phyloP scores from a whole-genome alignment of 2,329 filamentous ascomycete species.

The Ophiostoma novo-ulmi region DNA sequence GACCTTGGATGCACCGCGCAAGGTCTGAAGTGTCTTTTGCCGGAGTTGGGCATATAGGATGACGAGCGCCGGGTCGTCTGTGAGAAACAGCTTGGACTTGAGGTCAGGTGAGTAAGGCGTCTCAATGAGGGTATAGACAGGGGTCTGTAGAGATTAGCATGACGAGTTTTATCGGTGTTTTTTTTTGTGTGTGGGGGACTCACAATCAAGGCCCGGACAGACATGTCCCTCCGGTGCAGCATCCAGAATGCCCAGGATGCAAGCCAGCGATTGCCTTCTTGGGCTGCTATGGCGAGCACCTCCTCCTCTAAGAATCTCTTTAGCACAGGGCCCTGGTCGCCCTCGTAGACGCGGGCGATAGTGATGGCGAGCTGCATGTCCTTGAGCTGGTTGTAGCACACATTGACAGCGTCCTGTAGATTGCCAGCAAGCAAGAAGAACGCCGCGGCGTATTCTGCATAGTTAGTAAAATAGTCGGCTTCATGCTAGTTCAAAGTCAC shows the following conservation, averaged over 20 bases:
- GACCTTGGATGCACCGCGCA: conserved; percentile 78
- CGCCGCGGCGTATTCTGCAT: conserved; percentile 79
- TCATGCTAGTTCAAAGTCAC: not conserved
- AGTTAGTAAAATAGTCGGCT: not conserved
- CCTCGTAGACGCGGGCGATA: conserved; percentile 81
- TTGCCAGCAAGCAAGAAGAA: conserved; percentile 91
- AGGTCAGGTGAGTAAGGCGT: conserved; percentile 64
- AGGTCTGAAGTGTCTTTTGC: conserved; percentile 73
- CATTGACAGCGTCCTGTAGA: conserved; percentile 75
- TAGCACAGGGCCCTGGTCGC: conserved; percentile 71
- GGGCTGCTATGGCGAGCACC: conserved; percentile 69
- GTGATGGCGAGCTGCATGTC: conserved; percentile 88
- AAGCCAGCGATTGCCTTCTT: conserved; percentile 85
- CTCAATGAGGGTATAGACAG: conserved; percentile 68
- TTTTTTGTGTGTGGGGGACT: conserved; percentile 33
- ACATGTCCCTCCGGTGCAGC: conserved; percentile 73
- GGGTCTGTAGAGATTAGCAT: conserved; percentile 43
- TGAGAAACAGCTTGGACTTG: conserved; percentile 72
- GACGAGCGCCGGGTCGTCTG: conserved; percentile 84
- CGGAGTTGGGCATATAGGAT: conserved; percentile 83
- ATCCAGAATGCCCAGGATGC: conserved; percentile 96
- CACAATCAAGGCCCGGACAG: conserved; percentile 76
- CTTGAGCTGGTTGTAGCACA: conserved; percentile 79
- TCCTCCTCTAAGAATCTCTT: conserved; percentile 71
- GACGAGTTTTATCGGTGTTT: no score